Evolutionary conservation across 257 asterid genomes (phyloP).

Genomic region (Solanum pinnatisectum): DNA sequence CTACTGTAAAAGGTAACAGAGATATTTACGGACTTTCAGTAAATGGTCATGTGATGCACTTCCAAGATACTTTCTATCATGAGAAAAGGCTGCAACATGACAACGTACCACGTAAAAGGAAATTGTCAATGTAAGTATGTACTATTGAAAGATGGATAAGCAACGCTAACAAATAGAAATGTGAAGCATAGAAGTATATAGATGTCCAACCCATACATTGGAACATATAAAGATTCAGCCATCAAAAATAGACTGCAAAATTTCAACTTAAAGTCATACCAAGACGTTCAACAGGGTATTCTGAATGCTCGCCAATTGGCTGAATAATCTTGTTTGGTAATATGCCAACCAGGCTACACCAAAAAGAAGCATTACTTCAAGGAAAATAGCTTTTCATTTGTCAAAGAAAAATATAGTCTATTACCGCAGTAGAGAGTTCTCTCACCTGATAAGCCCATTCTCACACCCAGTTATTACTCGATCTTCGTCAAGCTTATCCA

Average conservation of each 20-base stretch:
- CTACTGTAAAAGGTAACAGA: neutral
- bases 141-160: neutral
- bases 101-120: neutral
- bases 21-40: constrained; percentile 38
- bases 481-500: constrained; percentile 79
- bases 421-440: neutral
- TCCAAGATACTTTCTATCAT: constrained; percentile 80
- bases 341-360: constrained; percentile 69
- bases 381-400: neutral
- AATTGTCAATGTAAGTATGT: neutral
- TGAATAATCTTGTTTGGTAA: constrained; percentile 87
- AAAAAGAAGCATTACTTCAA: constrained; percentile 2
- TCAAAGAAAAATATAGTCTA: neutral
- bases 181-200: neutral
- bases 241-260: neutral
- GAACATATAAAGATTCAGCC: neutral
- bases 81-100: constrained; percentile 63
- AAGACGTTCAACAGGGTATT: constrained; percentile 77
- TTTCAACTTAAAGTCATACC: constrained; percentile 34
- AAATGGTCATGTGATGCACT: constrained; percentile 84
- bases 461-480: constrained; percentile 76
- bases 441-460: constrained; percentile 81
- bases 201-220: neutral
- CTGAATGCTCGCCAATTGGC: constrained; percentile 91
- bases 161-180: neutral